phyloP scores from a whole-genome alignment of 345 rosid species.

The Jatropha curcas region DNA sequence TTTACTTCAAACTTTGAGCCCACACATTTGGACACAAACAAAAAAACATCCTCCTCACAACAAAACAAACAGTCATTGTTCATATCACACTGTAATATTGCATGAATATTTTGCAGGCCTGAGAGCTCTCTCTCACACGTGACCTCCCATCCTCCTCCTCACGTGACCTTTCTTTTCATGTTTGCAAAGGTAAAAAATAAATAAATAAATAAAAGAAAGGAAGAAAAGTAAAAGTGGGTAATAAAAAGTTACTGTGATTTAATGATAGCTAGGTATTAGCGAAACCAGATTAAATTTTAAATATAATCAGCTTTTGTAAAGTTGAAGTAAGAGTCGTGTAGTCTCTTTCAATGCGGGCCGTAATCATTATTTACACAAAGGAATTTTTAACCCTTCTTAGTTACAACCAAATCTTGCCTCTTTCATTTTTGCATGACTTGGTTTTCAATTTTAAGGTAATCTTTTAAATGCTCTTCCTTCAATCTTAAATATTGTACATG shows the following conservation, averaged over 20 bases:
- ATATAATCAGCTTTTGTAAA: conserved; percentile 27
- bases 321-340: conserved; percentile 25
- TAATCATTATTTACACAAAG: conserved; percentile 31
- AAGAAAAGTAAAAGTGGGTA: background rate
- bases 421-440: background rate
- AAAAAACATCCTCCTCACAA: conserved; percentile 48
- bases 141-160: conserved; percentile 39
- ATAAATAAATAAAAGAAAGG: background rate
- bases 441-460: background rate
- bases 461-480: background rate
- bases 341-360: conserved; percentile 31
- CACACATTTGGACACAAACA: conserved; percentile 52
- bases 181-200: no score
- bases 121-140: conserved; percentile 35
- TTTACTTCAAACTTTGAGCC: conserved; percentile 44
- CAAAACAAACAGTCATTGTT: conserved; percentile 50
- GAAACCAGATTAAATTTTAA: no score
- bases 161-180: conserved; percentile 32
- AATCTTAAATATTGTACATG: no score
- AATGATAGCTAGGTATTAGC: no score
- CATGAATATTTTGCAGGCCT: conserved; percentile 42
- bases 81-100: conserved; percentile 46
- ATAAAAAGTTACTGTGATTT: no score
- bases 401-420: conserved; percentile 21
- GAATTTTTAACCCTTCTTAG: conserved; percentile 10